Evolutionary conservation across 345 rosid species (phyloP).

Genomic region (Rhizophora mangle): DNA sequence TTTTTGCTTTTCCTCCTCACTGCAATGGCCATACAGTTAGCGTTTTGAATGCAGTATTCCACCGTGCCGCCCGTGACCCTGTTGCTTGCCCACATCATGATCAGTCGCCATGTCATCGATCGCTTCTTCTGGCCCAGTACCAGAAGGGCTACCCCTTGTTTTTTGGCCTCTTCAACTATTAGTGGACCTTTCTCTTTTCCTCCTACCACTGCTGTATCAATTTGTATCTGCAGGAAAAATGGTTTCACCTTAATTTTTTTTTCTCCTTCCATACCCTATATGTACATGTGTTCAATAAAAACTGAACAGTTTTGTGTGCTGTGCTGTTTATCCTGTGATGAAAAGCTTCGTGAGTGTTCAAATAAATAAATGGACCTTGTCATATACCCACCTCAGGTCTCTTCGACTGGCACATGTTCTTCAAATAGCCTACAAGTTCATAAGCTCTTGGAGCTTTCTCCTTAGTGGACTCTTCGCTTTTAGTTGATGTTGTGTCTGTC

Average conservation of each 20-base stretch:
- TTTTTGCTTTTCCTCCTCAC: slow-evolving; percentile 79
- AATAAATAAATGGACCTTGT: too few species aligned
- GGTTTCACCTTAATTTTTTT: too few species aligned
- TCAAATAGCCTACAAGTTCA: slow-evolving; percentile 48
- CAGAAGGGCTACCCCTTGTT: slow-evolving; percentile 52
- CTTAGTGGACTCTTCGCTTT: slow-evolving; percentile 36
- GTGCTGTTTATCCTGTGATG: too few species aligned
- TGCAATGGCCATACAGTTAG: slow-evolving; percentile 84
- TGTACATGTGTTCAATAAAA: too few species aligned
- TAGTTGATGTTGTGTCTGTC: slow-evolving; percentile 13
- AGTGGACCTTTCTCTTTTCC: slow-evolving; percentile 80
- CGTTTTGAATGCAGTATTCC: slow-evolving; percentile 82
- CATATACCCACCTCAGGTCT: slow-evolving; percentile 65
- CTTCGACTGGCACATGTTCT: slow-evolving; percentile 59
- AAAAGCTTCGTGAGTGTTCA: too few species aligned
- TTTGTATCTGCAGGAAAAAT: slow-evolving; percentile 42
- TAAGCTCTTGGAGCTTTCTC: slow-evolving; percentile 47
- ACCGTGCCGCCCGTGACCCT: slow-evolving; percentile 45
- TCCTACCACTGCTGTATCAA: slow-evolving; percentile 58
- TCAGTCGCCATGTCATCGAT: slow-evolving; percentile 71
- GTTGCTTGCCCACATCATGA: slow-evolving; percentile 73
- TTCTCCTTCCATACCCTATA: too few species aligned
- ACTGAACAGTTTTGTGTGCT: too few species aligned
- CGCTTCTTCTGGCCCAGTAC: slow-evolving; percentile 75
- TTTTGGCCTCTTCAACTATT: slow-evolving; percentile 79